phyloP scores from a whole-genome alignment of 176 grass and related monocot genomes.

The Chloris gayana region DNA sequence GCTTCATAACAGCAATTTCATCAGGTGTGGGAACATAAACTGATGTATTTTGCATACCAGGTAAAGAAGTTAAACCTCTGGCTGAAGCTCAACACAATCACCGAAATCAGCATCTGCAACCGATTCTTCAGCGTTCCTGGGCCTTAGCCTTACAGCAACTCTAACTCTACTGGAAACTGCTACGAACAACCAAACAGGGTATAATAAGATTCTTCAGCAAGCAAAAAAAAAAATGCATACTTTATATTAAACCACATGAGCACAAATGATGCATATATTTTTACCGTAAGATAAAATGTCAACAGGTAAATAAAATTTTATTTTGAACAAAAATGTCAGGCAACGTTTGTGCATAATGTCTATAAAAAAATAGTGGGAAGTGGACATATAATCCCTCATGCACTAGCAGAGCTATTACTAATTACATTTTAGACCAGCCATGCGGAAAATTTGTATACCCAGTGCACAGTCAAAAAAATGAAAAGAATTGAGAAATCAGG shows the following conservation, averaged over 20 bases:
- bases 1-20: slow-evolving; percentile 46
- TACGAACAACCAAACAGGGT: background rate
- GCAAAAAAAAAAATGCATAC: background rate
- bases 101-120: slow-evolving; percentile 92
- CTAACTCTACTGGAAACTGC: slow-evolving; percentile 95
- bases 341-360: background rate
- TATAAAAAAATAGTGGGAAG: background rate
- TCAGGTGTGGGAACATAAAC: slow-evolving; percentile 36
- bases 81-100: slow-evolving; percentile 95
- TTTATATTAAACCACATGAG: slow-evolving; percentile 15
- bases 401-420: background rate
- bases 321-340: slow-evolving; percentile 18
- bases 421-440: too few species aligned
- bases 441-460: background rate
- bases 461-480: background rate
- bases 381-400: background rate
- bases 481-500: background rate
- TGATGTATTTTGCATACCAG: background rate
- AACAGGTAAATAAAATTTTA: background rate
- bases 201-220: slow-evolving; percentile 21
- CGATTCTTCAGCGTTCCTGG: slow-evolving; percentile 83
- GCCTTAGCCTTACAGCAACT: slow-evolving; percentile 97
- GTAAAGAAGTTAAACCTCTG: slow-evolving; percentile 67
- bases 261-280: background rate
- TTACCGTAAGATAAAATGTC: background rate